These are phyloP conservation scores for Bromus sterilis DNA, from an alignment of 176 grass and related monocot genomes.

Conservation along the genomic window DNA sequence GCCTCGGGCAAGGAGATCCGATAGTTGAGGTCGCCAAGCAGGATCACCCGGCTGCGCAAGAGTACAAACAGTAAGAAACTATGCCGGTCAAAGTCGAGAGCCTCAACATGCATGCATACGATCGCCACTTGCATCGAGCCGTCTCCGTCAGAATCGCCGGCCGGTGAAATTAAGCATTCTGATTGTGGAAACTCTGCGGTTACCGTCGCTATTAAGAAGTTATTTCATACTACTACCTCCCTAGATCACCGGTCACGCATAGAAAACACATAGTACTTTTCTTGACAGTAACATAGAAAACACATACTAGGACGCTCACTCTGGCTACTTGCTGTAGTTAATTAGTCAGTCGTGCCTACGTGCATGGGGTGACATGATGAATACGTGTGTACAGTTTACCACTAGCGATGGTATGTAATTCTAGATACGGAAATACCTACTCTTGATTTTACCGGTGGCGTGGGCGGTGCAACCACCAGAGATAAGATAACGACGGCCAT, in stretches of 20 bases:
- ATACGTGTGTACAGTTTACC: not conserved
- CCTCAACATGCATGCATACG: not conserved
- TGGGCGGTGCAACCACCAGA: conserved; percentile 27
- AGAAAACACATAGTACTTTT: not conserved
- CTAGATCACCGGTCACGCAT: not conserved
- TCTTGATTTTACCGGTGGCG: conserved; percentile 14
- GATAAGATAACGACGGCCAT: not conserved
- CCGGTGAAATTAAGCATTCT: not conserved
- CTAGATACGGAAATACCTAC: conserved; percentile 5
- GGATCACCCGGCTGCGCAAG: conserved; percentile 51
- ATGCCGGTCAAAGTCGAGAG: not conserved
- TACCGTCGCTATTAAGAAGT: not conserved
- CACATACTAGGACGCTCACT: not conserved
- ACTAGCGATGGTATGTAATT: not conserved
- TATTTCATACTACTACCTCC: not conserved
- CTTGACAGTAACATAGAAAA: no score
- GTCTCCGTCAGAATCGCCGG: not conserved
- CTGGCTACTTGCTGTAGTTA: not conserved
- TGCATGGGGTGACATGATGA: not conserved
- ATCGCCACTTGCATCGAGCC: not conserved
- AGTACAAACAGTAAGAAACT: not conserved
- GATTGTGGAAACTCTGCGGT: not conserved
- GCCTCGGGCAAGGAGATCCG: conserved; percentile 71
- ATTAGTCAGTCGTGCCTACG: not conserved
- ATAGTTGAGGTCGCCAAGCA: conserved; percentile 79